Evolutionary conservation across 2,329 filamentous ascomycete species (phyloP), one percentile per base, ranked within the genome.

Genomic region (Fonsecaea erecta): DNA sequence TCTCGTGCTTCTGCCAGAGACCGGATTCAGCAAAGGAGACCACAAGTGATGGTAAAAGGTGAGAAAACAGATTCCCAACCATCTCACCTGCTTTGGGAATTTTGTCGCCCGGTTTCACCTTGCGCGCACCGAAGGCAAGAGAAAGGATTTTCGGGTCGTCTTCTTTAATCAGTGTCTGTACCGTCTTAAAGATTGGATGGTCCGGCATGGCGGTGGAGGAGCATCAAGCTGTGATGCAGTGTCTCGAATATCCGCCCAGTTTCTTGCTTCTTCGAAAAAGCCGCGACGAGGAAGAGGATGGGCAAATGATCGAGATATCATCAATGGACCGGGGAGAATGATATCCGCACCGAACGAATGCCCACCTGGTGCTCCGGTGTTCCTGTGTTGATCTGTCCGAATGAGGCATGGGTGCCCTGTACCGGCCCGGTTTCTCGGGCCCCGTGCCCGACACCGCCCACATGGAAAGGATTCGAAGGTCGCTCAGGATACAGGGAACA

Each of bases 1-100:
- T 3, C 18, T 52, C 51, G 52, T 28, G 60, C 60, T 56, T 62
- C 60, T 62, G 30, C 8, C 0, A 26, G 37, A 11, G 28, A 12
- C n/a, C 16, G 9, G n/a, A 16, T n/a, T n/a, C 8, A 57, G 58
- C 28, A 68, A 18, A n/a, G 2, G 24, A 61, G 34, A 53, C 16
- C 53, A 30, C 48, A 28, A 26, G n/a, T 6, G 21, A 14, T 16
- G 2, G n/a, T 34, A 5, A 34, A 12, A 34, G 11, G 32, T 34
- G 8, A 30, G 8, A 2, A 11, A 34, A 34, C 9, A 16, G 53
- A 21, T 16, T 32, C 14, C 18, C 1, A 16, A 12, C 18, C 52
- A 51, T 57, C 60, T 62, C 52, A 62, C 60, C 60, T 62, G 28
- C 37, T 28, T 62, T 62, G 11, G 60, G 60, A 14, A 62, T 40